Conservation (phyloP, 1,284 basidiomycete species). For the Cryptococcus maquisensis region DNA sequence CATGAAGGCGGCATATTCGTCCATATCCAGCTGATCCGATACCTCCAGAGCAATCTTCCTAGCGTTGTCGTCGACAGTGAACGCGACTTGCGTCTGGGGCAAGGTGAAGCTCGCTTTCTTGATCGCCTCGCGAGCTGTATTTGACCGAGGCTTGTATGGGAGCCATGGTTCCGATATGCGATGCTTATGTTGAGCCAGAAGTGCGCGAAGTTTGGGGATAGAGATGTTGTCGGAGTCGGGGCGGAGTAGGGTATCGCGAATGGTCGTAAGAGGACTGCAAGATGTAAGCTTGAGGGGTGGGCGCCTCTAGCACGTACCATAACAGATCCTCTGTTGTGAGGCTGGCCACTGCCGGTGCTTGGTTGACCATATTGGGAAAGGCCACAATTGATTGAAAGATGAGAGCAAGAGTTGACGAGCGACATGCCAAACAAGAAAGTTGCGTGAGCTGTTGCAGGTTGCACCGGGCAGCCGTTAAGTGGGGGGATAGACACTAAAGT, state of each 20-base stretch:
- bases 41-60: slow-evolving; percentile 23
- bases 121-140: slow-evolving; percentile 13
- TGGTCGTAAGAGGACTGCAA: slow-evolving; percentile 33
- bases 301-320: slow-evolving; percentile 5
- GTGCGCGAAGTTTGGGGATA: slow-evolving; percentile 21
- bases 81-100: slow-evolving; percentile 13
- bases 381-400: neutral
- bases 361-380: slow-evolving; percentile 9
- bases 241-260: slow-evolving; percentile 35
- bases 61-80: slow-evolving; percentile 22
- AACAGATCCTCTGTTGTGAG: slow-evolving; percentile 11
- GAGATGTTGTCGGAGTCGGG: slow-evolving; percentile 20
- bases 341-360: slow-evolving; percentile 6
- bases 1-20: slow-evolving; percentile 26
- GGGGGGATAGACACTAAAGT: neutral
- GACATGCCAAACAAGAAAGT: too few species aligned
- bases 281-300: neutral
- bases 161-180: slow-evolving; percentile 30
- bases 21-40: slow-evolving; percentile 17
- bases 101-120: slow-evolving; percentile 15
- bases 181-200: slow-evolving; percentile 27
- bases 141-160: slow-evolving; percentile 21
- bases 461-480: neutral
- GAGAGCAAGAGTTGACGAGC: too few species aligned
- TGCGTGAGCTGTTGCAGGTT: neutral